phyloP scores from a whole-genome alignment of 208 protist genomes.

The Crithidia acanthocephali region DNA sequence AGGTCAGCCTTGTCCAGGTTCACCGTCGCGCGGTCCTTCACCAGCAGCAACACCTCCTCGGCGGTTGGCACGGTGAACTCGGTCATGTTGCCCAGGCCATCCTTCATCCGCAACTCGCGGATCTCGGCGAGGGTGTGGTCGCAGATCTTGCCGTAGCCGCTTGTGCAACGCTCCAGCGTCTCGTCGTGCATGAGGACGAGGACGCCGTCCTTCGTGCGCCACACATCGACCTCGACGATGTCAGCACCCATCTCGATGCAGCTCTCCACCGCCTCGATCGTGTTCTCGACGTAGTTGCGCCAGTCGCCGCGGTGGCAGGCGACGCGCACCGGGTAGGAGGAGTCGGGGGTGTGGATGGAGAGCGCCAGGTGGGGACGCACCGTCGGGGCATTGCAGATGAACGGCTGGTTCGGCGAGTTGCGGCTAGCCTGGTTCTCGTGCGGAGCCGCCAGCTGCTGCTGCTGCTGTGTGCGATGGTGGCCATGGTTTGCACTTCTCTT shows the following conservation, averaged over 20 bases:
- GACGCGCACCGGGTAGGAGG: slow-evolving; percentile 42
- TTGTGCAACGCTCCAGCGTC: slow-evolving; percentile 64
- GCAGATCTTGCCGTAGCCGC: slow-evolving; percentile 42
- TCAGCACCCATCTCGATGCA: slow-evolving; percentile 72
- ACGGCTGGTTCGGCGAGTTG: slow-evolving; percentile 41
- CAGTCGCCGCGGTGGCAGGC: slow-evolving; percentile 77
- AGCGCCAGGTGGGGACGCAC: slow-evolving; percentile 35
- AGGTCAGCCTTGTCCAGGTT: slow-evolving; percentile 79
- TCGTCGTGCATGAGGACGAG: slow-evolving; percentile 76
- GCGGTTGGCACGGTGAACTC: slow-evolving; percentile 68
- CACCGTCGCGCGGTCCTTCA: slow-evolving; percentile 41
- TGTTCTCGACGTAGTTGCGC: slow-evolving; percentile 81
- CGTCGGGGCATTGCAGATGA: slow-evolving; percentile 1
- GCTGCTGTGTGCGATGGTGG: slow-evolving; percentile 2
- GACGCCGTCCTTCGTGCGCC: slow-evolving; percentile 59
- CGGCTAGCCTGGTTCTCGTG: slow-evolving; percentile 30
- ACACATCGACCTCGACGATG: slow-evolving; percentile 72
- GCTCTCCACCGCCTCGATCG: slow-evolving; percentile 68
- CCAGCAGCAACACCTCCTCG: slow-evolving; percentile 51
- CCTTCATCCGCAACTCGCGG: slow-evolving; percentile 57
- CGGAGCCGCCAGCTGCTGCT: background rate
- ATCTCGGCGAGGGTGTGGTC: slow-evolving; percentile 62
- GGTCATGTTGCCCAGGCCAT: slow-evolving; percentile 75
- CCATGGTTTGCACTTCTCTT: background rate
- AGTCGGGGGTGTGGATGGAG: slow-evolving; percentile 37